These are phyloP conservation scores for Aspergillus calidoustus DNA, from an alignment of 2,329 filamentous ascomycete species.

Conservation along the genomic window DNA sequence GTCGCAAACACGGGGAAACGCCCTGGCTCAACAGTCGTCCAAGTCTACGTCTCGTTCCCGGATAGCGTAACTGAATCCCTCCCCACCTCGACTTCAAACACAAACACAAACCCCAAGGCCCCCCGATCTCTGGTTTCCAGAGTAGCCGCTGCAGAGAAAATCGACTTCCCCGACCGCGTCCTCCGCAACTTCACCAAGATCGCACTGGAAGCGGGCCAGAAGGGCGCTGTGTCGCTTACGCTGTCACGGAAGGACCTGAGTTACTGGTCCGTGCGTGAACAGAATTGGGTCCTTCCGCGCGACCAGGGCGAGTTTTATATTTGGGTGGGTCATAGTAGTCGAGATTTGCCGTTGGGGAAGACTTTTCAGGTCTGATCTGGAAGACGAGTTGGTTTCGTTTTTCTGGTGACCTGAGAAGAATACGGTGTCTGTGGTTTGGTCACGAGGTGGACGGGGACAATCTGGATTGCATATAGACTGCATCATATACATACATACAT, in stretches of 20 bases:
- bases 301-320: constrained; percentile 38
- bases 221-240: constrained; percentile 58
- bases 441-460: not conserved
- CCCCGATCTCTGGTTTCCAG: constrained; percentile 3
- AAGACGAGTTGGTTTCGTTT: not conserved
- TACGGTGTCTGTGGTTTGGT: not conserved
- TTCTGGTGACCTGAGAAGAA: not conserved
- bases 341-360: constrained; percentile 38
- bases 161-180: constrained; percentile 66
- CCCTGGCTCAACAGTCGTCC: constrained; percentile 56
- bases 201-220: constrained; percentile 59
- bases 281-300: constrained; percentile 70
- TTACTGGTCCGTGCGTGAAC: constrained; percentile 69
- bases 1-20: constrained; percentile 56
- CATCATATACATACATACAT: not conserved
- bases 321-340: constrained; percentile 43
- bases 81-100: not conserved
- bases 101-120: constrained; percentile 14
- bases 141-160: constrained; percentile 37
- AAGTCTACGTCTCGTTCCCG: constrained; percentile 72
- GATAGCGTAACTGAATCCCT: constrained; percentile 34
- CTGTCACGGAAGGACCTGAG: constrained; percentile 72
- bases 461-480: not conserved
- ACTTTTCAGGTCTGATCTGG: constrained; percentile 19
- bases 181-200: constrained; percentile 76